These are phyloP conservation scores for Globisporangium sylvaticum DNA, from an alignment of 352 stramenopile species.

Conservation along the genomic window DNA sequence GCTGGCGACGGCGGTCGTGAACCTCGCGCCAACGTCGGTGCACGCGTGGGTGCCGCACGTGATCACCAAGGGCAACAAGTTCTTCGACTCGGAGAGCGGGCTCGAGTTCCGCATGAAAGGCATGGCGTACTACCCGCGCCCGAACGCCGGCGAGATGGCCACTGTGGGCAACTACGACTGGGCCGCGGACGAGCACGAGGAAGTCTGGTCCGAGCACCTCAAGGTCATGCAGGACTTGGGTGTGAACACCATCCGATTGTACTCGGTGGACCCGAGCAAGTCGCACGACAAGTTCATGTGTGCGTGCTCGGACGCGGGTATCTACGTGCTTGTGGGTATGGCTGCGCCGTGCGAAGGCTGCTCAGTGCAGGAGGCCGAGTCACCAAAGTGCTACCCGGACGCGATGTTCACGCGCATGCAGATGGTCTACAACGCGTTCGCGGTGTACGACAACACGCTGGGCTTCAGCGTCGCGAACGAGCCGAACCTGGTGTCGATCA, in stretches of 20 bases:
- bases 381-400: slow-evolving; percentile 47
- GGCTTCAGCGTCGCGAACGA: slow-evolving; percentile 39
- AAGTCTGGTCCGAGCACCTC: slow-evolving; percentile 50
- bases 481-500: slow-evolving; percentile 15
- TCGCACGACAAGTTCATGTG: slow-evolving; percentile 82
- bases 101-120: slow-evolving; percentile 64
- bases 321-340: slow-evolving; percentile 55
- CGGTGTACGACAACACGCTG: slow-evolving; percentile 56
- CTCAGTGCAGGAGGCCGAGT: slow-evolving; percentile 25
- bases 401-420: slow-evolving; percentile 34
- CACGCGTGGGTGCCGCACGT: slow-evolving; percentile 24
- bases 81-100: slow-evolving; percentile 51
- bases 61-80: slow-evolving; percentile 66
- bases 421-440: slow-evolving; percentile 54
- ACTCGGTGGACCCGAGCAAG: slow-evolving; percentile 56
- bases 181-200: slow-evolving; percentile 49
- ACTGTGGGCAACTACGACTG: slow-evolving; percentile 55
- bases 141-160: slow-evolving; percentile 47
- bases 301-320: slow-evolving; percentile 40
- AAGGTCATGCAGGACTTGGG: slow-evolving; percentile 46
- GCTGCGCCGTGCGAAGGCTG: slow-evolving; percentile 35
- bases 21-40: not conserved
- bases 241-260: slow-evolving; percentile 66
- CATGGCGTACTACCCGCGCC: slow-evolving; percentile 68
- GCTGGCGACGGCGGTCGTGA: not conserved